A percentile compares a stretch with the other conserved stretches of the same genome.
phyloP scores from a whole-genome alignment of 805 yeast species.

The Candida cerambycidarum region DNA sequence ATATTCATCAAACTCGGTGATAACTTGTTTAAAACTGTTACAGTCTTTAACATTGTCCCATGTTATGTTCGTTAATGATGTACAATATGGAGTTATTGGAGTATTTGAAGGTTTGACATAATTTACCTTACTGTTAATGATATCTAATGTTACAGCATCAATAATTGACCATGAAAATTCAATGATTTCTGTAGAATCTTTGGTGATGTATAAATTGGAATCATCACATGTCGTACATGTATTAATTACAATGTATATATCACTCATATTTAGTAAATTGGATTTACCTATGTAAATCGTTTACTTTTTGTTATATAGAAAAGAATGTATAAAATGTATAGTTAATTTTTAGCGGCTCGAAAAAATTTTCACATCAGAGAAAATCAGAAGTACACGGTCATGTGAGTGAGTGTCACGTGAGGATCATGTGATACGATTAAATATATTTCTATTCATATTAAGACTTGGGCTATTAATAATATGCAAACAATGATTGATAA shows the following conservation, averaged over 20 bases:
- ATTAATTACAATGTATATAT: conserved; percentile 59
- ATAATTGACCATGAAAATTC: conserved; percentile 68
- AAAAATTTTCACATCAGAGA: conserved; percentile 1
- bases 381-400: too few relatives aligned
- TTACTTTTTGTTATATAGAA: neutral
- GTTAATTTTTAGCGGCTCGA: neutral
- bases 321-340: conserved; percentile 1
- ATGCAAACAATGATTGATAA: conserved; percentile 2
- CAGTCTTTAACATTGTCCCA: conserved; percentile 64
- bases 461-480: neutral
- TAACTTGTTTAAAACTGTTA: conserved; percentile 62
- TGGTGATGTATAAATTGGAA: conserved; percentile 53
- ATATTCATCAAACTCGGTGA: conserved; percentile 50
- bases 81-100: conserved; percentile 61
- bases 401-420: neutral
- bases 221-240: conserved; percentile 70
- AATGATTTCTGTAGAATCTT: conserved; percentile 67
- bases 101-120: conserved; percentile 63
- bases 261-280: conserved; percentile 36
- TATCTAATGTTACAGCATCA: conserved; percentile 51
- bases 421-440: too few relatives aligned
- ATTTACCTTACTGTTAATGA: conserved; percentile 42
- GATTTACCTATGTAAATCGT: neutral
- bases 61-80: conserved; percentile 51
- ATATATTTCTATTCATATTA: too few relatives aligned